Evolutionary conservation across 495 filamentous ascomycete genomes (phyloP).

Genomic region (Cercophora newfieldiana): DNA sequence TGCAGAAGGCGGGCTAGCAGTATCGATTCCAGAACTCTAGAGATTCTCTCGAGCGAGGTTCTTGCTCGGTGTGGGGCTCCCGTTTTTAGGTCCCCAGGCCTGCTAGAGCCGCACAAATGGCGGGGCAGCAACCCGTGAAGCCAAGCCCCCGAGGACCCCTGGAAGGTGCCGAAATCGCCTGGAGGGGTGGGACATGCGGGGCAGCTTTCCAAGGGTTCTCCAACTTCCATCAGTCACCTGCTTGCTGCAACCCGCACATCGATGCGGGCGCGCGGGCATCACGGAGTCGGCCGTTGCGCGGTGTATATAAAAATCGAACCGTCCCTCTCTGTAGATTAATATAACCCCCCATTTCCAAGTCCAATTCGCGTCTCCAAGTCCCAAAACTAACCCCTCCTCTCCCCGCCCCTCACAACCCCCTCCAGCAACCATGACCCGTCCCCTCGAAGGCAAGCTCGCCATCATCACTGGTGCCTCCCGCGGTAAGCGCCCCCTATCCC

Average conservation of each 20-base stretch:
- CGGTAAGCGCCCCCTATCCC: constrained; percentile 45
- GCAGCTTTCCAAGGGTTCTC: constrained; percentile 5
- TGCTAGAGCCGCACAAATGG: constrained; percentile 37
- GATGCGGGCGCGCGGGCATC: neutral
- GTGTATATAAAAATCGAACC: constrained; percentile 14
- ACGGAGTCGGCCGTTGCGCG: constrained; percentile 4
- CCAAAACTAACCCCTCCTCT: neutral
- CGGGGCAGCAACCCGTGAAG: constrained; percentile 27
- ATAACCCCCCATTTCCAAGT: neutral
- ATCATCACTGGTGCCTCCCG: constrained; percentile 78
- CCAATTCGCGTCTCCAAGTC: neutral
- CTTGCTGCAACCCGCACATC: neutral
- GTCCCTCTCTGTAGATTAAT: constrained; percentile 6
- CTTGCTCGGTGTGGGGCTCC: constrained; percentile 13
- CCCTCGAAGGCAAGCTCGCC: constrained; percentile 67
- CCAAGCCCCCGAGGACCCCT: constrained; percentile 10
- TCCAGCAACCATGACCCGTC: constrained; percentile 30
- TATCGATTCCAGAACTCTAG: neutral
- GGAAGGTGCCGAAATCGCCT: constrained; percentile 15
- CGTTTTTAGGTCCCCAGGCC: neutral
- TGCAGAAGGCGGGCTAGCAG: neutral
- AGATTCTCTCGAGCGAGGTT: neutral
- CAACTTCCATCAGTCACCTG: neutral
- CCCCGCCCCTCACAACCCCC: neutral
- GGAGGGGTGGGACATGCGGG: neutral